These are phyloP conservation scores for Haplographium delicatum DNA, from an alignment of 495 filamentous ascomycete genomes.

Conservation along the genomic window DNA sequence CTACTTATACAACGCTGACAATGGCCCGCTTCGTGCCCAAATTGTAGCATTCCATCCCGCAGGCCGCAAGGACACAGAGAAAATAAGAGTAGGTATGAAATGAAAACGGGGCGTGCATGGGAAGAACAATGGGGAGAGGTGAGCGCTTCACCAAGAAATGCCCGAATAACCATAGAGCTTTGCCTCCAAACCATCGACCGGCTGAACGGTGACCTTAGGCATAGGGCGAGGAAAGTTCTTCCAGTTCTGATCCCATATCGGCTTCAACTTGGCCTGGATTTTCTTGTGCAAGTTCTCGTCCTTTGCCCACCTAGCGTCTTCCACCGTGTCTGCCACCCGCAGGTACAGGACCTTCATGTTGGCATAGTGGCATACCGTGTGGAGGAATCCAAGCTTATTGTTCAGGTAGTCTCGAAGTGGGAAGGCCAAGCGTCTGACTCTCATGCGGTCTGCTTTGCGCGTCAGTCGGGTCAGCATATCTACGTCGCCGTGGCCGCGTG, in stretches of 20 bases:
- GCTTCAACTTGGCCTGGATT: background rate
- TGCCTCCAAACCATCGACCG: background rate
- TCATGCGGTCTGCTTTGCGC: background rate
- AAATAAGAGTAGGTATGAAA: too few species aligned
- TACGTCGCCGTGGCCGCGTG: background rate
- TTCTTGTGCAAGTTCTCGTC: background rate
- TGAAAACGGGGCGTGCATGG: too few species aligned
- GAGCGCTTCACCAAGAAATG: background rate
- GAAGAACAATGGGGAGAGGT: too few species aligned
- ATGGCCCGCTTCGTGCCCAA: too few species aligned
- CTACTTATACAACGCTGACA: too few species aligned
- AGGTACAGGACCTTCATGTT: background rate
- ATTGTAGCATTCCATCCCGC: too few species aligned
- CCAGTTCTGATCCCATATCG: background rate
- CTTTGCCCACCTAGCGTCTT: background rate
- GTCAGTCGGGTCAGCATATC: background rate
- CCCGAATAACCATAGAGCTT: background rate
- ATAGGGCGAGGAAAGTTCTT: background rate
- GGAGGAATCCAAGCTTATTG: background rate
- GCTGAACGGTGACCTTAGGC: background rate
- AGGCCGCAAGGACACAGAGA: too few species aligned
- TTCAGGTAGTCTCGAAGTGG: constrained; percentile 6
- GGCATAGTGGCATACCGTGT: background rate
- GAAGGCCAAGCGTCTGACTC: background rate
- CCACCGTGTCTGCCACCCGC: background rate